A percentile compares a stretch with the other conserved stretches of the same genome.
phyloP scores from a whole-genome alignment of 495 filamentous ascomycete genomes.

The Penicillium bovifimosum region DNA sequence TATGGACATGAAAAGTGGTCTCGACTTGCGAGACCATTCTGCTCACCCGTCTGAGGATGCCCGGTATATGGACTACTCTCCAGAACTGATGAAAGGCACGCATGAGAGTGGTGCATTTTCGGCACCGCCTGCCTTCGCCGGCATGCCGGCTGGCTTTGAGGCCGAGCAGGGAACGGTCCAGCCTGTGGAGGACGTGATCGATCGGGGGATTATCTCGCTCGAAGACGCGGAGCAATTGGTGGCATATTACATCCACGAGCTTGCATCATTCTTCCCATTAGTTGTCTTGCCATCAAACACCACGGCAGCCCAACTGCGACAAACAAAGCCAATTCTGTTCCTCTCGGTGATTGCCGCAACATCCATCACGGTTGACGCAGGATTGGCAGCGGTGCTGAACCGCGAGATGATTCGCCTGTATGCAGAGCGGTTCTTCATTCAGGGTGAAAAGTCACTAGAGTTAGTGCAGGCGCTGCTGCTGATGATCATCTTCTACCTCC shows the following conservation, averaged over 20 bases:
- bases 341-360: slow-evolving; percentile 47
- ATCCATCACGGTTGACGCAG: slow-evolving; percentile 35
- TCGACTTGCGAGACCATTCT: slow-evolving; percentile 18
- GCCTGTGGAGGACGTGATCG: slow-evolving; percentile 36
- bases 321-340: slow-evolving; percentile 45
- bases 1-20: slow-evolving; percentile 12
- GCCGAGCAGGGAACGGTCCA: slow-evolving; percentile 9
- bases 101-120: slow-evolving; percentile 13
- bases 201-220: slow-evolving; percentile 43
- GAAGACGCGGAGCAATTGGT: slow-evolving; percentile 41
- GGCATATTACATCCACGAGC: slow-evolving; percentile 38
- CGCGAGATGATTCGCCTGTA: slow-evolving; percentile 44
- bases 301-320: slow-evolving; percentile 38
- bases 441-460: slow-evolving; percentile 49
- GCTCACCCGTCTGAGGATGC: slow-evolving; percentile 19
- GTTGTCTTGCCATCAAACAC: slow-evolving; percentile 34
- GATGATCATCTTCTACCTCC: slow-evolving; percentile 46
- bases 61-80: slow-evolving; percentile 26
- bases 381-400: slow-evolving; percentile 41
- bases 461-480: slow-evolving; percentile 47
- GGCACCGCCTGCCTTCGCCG: slow-evolving; percentile 13
- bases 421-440: slow-evolving; percentile 43
- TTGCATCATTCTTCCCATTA: slow-evolving; percentile 39
- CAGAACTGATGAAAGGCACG: slow-evolving; percentile 18
- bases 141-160: slow-evolving; percentile 13